Evolutionary conservation across 495 filamentous ascomycete genomes (phyloP).

Genomic region (Hyaloscypha variabilis): DNA sequence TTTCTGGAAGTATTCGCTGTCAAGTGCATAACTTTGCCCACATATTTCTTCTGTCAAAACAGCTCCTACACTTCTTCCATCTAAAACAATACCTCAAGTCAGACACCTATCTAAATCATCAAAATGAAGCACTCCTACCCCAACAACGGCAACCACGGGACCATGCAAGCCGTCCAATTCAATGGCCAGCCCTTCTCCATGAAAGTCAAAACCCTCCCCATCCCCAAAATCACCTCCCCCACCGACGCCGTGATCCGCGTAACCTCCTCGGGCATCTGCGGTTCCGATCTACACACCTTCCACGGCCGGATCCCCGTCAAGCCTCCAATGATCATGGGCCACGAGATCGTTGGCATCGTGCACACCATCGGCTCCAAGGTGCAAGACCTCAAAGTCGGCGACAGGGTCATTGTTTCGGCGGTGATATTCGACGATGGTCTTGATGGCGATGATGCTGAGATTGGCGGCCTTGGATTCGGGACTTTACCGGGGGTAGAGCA

Average conservation of each 20-base stretch:
- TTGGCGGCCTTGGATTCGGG: conserved; percentile 71
- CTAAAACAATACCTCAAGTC: too few species aligned
- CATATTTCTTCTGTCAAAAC: too few species aligned
- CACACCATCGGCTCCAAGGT: conserved; percentile 38
- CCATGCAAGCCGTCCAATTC: conserved; percentile 21
- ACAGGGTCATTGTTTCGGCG: conserved; percentile 40
- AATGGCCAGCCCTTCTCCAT: conserved; percentile 9
- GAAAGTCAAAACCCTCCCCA: conserved; percentile 23
- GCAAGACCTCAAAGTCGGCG: conserved; percentile 34
- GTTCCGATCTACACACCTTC: conserved; percentile 35
- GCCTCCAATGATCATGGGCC: conserved; percentile 35
- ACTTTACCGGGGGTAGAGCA: conserved; percentile 69
- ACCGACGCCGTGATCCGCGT: conserved; percentile 40
- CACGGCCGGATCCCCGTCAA: conserved; percentile 31
- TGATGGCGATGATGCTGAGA: conserved; percentile 57
- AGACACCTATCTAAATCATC: too few species aligned
- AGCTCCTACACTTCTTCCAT: too few species aligned
- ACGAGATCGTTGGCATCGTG: conserved; percentile 45
- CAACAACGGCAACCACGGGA: not conserved
- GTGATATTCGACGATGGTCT: conserved; percentile 60
- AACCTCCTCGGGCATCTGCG: conserved; percentile 40
- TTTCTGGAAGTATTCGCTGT: not conserved
- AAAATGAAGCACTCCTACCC: too few species aligned
- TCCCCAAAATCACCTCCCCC: conserved; percentile 29
- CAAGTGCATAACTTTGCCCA: not conserved